phyloP scores from a whole-genome alignment of 202 grass and related monocot genomes.

The Elaeis oleifera region DNA sequence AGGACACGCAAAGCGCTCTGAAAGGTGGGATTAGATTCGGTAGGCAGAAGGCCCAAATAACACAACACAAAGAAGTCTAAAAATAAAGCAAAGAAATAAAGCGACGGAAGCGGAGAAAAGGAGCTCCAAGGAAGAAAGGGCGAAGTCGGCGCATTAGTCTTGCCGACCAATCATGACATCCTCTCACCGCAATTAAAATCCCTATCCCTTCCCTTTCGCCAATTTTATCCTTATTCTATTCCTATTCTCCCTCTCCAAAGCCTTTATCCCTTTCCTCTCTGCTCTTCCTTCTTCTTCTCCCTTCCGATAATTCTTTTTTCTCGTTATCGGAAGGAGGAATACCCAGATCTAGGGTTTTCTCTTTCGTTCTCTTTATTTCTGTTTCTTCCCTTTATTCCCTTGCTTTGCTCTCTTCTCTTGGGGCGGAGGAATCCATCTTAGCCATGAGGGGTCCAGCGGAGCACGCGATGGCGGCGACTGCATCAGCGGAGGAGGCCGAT shows the following conservation, averaged over 20 bases:
- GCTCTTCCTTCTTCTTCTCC: conserved; percentile 1
- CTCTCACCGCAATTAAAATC: conserved; percentile 18
- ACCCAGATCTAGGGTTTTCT: conserved; percentile 61
- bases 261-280: neutral
- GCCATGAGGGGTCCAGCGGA: conserved; percentile 51
- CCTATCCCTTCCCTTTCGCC: neutral
- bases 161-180: conserved; percentile 51
- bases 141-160: conserved; percentile 36
- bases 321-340: conserved; percentile 40
- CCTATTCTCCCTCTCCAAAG: neutral
- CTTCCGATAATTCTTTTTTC: conserved; percentile 23
- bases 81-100: conserved; percentile 13
- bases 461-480: conserved; percentile 10
- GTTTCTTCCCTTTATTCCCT: neutral
- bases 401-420: conserved; percentile 1
- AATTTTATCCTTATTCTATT: conserved; percentile 12
- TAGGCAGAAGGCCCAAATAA: too few relatives aligned
- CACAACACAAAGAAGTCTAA: neutral
- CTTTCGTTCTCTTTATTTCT: neutral
- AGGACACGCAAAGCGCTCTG: too few relatives aligned
- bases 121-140: too few relatives aligned
- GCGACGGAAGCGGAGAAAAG: neutral
- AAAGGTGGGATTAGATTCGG: too few relatives aligned
- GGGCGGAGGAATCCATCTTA: neutral
- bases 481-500: conserved; percentile 40